Evolutionary conservation across 148 eudicot species (phyloP).

Genomic region (Chenopodium album): DNA sequence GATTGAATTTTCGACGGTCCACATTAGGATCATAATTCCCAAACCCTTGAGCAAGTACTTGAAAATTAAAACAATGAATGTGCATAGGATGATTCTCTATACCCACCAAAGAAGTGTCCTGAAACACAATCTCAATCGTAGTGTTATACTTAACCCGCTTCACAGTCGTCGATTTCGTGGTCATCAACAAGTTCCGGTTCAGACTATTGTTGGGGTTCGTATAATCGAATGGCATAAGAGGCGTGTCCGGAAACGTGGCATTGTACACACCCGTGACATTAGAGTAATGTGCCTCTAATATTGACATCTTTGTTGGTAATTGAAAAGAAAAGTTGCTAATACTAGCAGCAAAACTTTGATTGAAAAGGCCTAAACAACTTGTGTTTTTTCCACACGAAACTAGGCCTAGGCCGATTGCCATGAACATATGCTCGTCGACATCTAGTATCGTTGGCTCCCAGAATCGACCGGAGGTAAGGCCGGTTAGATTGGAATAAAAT

Average conservation of each 20-base stretch:
- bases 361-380: slow-evolving; percentile 42
- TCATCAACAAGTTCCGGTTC: slow-evolving; percentile 31
- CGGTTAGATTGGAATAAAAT: slow-evolving; percentile 51
- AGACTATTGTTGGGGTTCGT: slow-evolving; percentile 36
- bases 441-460: slow-evolving; percentile 41
- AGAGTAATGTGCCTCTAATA: slow-evolving; percentile 49
- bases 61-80: slow-evolving; percentile 64
- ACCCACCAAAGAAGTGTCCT: slow-evolving; percentile 46
- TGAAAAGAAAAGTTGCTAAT: slow-evolving; percentile 58
- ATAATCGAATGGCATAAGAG: slow-evolving; percentile 54
- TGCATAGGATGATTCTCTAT: slow-evolving; percentile 79
- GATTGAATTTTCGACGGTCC: slow-evolving; percentile 46
- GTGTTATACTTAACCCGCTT: slow-evolving; percentile 54
- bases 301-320: slow-evolving; percentile 40
- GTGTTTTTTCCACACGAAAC: slow-evolving; percentile 41
- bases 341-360: slow-evolving; percentile 46
- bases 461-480: slow-evolving; percentile 35
- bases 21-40: slow-evolving; percentile 45
- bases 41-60: slow-evolving; percentile 70
- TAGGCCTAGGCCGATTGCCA: slow-evolving; percentile 55
- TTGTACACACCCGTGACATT: slow-evolving; percentile 47
- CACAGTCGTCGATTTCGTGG: slow-evolving; percentile 48
- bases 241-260: slow-evolving; percentile 47
- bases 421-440: slow-evolving; percentile 56
- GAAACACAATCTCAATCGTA: slow-evolving; percentile 62